These are phyloP conservation scores for Calonectria montana DNA, from an alignment of 2,329 filamentous ascomycete genomes.

Conservation along the genomic window DNA sequence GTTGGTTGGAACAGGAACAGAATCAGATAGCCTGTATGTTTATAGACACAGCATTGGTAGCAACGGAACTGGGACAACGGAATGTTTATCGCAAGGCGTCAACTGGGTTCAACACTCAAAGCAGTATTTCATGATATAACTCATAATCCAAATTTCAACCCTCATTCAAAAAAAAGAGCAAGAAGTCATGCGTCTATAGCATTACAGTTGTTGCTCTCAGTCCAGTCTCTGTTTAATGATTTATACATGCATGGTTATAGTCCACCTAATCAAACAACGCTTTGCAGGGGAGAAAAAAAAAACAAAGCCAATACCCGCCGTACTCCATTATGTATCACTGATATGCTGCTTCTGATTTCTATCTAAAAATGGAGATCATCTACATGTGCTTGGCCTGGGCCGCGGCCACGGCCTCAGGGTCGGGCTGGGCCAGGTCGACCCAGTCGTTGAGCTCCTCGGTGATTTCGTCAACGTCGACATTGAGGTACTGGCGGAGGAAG, in stretches of 20 bases:
- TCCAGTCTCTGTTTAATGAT: neutral
- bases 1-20: slow-evolving; percentile 7
- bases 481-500: slow-evolving; percentile 83
- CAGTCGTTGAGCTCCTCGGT: slow-evolving; percentile 79
- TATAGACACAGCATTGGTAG: slow-evolving; percentile 21
- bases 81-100: slow-evolving; percentile 16
- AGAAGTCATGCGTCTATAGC: neutral
- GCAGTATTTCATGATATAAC: slow-evolving; percentile 10
- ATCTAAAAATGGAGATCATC: slow-evolving; percentile 8
- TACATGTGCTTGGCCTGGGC: slow-evolving; percentile 29
- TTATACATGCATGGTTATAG: neutral
- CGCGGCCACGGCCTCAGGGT: slow-evolving; percentile 28
- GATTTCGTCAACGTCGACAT: slow-evolving; percentile 81
- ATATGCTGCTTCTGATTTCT: neutral
- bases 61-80: slow-evolving; percentile 11
- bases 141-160: slow-evolving; percentile 11
- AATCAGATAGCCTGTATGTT: slow-evolving; percentile 2
- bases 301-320: neutral
- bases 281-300: neutral
- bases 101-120: slow-evolving; percentile 11
- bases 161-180: neutral
- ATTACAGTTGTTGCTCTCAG: neutral
- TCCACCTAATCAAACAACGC: neutral
- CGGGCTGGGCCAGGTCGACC: slow-evolving; percentile 49
- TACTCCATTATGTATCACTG: neutral